Evolutionary conservation across 352 stramenopile species (phyloP).

Genomic region (Phytophthora brassicae): DNA sequence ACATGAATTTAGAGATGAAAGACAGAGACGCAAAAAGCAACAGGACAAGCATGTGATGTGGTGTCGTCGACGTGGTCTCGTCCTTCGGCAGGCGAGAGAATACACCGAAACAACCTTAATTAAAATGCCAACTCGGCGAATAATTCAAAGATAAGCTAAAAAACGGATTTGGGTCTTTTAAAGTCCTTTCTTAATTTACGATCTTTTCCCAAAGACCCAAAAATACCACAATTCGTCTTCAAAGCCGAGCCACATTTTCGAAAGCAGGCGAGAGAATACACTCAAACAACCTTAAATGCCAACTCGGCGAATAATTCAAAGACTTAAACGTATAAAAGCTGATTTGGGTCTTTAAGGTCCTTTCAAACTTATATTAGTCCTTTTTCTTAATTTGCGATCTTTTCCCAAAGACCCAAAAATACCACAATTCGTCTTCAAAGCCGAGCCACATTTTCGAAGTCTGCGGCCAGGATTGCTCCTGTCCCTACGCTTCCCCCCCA

Average conservation of each 20-base stretch:
- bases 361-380: no score
- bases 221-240: conserved; percentile 14
- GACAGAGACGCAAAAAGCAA: conserved; percentile 3
- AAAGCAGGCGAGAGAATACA: no score
- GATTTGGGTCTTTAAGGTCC: no score
- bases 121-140: background rate
- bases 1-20: conserved; percentile 10
- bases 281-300: no score
- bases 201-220: background rate
- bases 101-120: conserved; percentile 8
- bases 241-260: conserved; percentile 16
- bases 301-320: no score
- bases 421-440: conserved; percentile 17
- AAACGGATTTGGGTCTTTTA: no score
- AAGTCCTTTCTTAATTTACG: no score
- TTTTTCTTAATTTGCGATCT: no score
- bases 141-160: no score
- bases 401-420: background rate
- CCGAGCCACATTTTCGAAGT: conserved; percentile 16
- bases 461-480: conserved; percentile 26
- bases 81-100: conserved; percentile 23
- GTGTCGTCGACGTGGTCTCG: conserved; percentile 24
- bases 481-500: conserved; percentile 9
- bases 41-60: conserved; percentile 1
- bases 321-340: no score